phyloP scores from a whole-genome alignment of 768 basidiomycete genomes.

The Mycena pura region DNA sequence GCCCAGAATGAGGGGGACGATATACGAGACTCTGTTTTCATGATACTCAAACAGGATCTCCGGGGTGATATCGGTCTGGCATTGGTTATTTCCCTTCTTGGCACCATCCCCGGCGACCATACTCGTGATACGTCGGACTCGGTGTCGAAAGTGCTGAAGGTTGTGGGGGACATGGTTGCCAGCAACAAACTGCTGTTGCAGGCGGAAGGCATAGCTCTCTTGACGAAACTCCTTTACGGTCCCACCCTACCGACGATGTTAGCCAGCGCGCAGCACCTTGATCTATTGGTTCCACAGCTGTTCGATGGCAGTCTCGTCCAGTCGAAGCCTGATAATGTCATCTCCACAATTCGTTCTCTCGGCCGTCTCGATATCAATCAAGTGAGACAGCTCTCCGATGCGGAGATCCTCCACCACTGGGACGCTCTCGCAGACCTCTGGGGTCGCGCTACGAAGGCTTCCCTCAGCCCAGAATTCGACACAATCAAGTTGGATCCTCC shows the following conservation, averaged over 20 bases:
- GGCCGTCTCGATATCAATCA: conserved; percentile 28
- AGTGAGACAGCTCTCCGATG: conserved; percentile 43
- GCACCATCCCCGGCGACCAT: conserved; percentile 12
- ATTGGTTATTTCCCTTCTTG: conserved; percentile 50
- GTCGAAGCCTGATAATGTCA: conserved; percentile 32
- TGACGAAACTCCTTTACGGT: conserved; percentile 43
- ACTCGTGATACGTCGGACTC: conserved; percentile 26
- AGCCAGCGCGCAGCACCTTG: conserved; percentile 14
- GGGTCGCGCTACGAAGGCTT: conserved; percentile 34
- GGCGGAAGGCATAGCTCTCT: conserved; percentile 41
- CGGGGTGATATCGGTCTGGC: conserved; percentile 49
- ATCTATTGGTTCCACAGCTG: conserved; percentile 42
- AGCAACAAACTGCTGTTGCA: conserved; percentile 32
- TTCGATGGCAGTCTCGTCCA: conserved; percentile 54
- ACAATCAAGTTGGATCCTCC: neutral
- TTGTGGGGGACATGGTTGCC: conserved; percentile 47
- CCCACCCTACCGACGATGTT: conserved; percentile 10
- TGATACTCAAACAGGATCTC: conserved; percentile 54
- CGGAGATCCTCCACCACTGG: conserved; percentile 49
- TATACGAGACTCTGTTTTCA: conserved; percentile 44
- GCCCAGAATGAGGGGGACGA: conserved; percentile 19
- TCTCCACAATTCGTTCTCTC: conserved; percentile 35
- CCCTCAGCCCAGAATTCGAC: conserved; percentile 13
- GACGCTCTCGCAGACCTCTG: conserved; percentile 46
- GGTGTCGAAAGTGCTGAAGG: conserved; percentile 42